Evolutionary conservation across 2,329 filamentous ascomycete genomes (phyloP).

Genomic region (Cladophialophora yegresii): DNA sequence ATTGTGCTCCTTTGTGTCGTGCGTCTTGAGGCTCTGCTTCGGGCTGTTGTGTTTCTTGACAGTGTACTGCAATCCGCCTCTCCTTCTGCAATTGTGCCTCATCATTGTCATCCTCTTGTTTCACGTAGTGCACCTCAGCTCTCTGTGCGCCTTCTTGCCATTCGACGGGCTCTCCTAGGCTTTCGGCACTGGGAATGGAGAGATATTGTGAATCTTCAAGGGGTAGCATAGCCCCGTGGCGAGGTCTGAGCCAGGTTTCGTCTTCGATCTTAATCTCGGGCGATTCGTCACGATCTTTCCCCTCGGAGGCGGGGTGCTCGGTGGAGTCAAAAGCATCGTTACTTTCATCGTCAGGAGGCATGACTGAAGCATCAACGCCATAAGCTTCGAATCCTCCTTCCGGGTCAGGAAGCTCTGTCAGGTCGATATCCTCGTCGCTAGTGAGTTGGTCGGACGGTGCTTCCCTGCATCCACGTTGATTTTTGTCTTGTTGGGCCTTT

Average conservation of each 20-base stretch:
- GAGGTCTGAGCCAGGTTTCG: neutral
- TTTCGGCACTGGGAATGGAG: neutral
- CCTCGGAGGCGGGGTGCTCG: neutral
- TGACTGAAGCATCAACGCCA: slow-evolving; percentile 15
- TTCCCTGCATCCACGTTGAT: slow-evolving; percentile 11
- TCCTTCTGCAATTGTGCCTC: neutral
- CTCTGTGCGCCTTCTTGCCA: neutral
- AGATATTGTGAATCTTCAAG: neutral
- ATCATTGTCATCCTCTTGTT: neutral
- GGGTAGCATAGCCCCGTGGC: neutral
- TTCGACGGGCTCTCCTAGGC: neutral
- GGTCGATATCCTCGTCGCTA: slow-evolving; percentile 7
- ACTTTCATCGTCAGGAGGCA: slow-evolving; percentile 5
- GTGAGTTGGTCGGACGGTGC: slow-evolving; percentile 22
- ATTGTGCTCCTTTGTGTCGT: neutral
- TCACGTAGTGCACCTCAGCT: neutral
- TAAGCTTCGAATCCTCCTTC: slow-evolving; percentile 37
- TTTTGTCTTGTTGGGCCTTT: neutral
- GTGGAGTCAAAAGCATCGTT: neutral
- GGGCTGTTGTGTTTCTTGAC: neutral
- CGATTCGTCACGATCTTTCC: neutral
- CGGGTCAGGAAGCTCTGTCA: slow-evolving; percentile 34
- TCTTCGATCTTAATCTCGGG: slow-evolving; percentile 1
- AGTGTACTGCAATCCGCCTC: neutral
- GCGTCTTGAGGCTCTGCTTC: neutral